Percentiles rank a stretch among this genome's conserved stretches.
phyloP scores from a whole-genome alignment of 2,329 filamentous ascomycete genomes.

The Colletotrichum sp. region DNA sequence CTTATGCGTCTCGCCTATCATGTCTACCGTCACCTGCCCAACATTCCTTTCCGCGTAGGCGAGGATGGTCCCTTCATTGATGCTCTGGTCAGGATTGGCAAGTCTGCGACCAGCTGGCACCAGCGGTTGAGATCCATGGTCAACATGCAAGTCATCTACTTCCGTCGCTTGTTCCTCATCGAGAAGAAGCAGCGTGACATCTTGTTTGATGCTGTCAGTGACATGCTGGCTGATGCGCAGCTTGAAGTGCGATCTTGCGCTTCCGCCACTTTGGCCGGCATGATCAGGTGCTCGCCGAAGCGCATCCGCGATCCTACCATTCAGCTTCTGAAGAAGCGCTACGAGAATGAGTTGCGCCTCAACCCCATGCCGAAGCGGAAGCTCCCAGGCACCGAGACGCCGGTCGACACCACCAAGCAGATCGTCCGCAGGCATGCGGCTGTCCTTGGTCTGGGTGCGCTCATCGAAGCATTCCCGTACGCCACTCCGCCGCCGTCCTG shows the following conservation, averaged over 20 bases:
- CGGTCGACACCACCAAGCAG: constrained; percentile 74
- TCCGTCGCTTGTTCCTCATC: constrained; percentile 91
- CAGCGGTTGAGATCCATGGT: constrained; percentile 93
- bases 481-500: constrained; percentile 88
- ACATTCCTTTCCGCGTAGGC: constrained; percentile 88
- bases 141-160: constrained; percentile 99
- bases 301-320: constrained; percentile 81
- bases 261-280: constrained; percentile 90
- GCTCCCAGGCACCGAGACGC: constrained; percentile 69
- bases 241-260: constrained; percentile 94
- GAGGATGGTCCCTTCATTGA: constrained; percentile 86
- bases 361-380: constrained; percentile 87
- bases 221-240: constrained; percentile 91
- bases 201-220: constrained; percentile 91
- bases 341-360: constrained; percentile 76
- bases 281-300: constrained; percentile 94
- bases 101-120: constrained; percentile 87
- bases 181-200: constrained; percentile 74
- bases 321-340: constrained; percentile 75
- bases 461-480: constrained; percentile 97
- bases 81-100: constrained; percentile 86
- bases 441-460: constrained; percentile 85
- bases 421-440: constrained; percentile 87
- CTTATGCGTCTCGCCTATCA: constrained; percentile 94
- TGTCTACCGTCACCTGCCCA: constrained; percentile 94